A percentile compares a stretch with the other conserved stretches of the same genome.
Conservation (phyloP, 78 protist species). For the Planoprotostelium fungivorum region DNA sequence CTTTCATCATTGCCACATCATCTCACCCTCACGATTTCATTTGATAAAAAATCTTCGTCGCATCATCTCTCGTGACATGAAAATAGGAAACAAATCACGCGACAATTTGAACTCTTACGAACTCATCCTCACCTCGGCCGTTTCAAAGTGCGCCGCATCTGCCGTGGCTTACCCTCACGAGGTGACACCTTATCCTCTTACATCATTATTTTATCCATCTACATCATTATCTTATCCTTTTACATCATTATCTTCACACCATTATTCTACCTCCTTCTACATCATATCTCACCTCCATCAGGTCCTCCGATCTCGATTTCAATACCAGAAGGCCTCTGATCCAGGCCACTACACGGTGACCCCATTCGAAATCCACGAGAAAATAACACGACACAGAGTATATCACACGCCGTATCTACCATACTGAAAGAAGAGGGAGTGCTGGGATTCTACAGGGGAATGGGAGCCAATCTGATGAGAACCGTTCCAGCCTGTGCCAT, state of each 20-base stretch:
- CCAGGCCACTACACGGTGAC: conserved; percentile 19
- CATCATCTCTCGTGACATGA: too few species aligned
- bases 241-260: too few species aligned
- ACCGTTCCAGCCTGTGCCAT: conserved; percentile 73
- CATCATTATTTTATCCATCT: too few species aligned
- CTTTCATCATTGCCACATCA: neutral
- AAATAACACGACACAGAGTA: neutral
- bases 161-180: conserved; percentile 81
- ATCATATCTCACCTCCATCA: too few species aligned
- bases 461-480: conserved; percentile 71
- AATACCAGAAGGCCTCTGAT: conserved; percentile 45
- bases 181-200: too few species aligned
- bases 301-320: conserved; percentile 53
- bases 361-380: neutral
- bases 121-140: conserved; percentile 56
- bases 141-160: conserved; percentile 66
- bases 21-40: neutral
- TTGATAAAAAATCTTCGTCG: neutral
- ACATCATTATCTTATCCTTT: too few species aligned
- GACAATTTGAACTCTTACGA: conserved; percentile 5
- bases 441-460: conserved; percentile 68
- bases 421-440: conserved; percentile 64
- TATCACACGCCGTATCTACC: neutral
- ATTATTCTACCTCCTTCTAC: too few species aligned
- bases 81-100: neutral